phyloP scores from a whole-genome alignment of 345 rosid species.

The Gossypium anomalum region DNA sequence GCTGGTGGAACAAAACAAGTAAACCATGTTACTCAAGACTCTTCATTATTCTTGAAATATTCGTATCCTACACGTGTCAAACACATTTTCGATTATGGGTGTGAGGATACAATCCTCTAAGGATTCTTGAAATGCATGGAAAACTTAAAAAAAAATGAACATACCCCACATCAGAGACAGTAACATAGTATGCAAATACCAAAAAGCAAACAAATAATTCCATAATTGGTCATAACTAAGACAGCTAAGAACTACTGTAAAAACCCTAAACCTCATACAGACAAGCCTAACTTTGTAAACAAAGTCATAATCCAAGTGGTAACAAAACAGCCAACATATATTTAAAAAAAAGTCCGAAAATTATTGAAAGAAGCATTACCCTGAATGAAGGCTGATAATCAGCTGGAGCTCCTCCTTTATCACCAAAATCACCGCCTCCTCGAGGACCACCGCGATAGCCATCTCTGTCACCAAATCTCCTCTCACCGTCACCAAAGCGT shows the following conservation, averaged over 20 bases:
- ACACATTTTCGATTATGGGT: background rate
- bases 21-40: background rate
- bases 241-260: background rate
- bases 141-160: background rate
- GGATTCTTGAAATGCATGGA: background rate
- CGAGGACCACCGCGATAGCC: conserved; percentile 85
- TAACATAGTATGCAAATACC: no score
- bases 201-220: background rate
- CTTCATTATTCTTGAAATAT: background rate
- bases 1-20: background rate
- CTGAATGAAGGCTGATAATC: conserved; percentile 81
- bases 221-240: background rate
- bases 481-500: conserved; percentile 72
- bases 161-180: no score
- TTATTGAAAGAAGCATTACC: conserved; percentile 36
- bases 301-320: background rate
- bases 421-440: conserved; percentile 78
- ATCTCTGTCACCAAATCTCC: conserved; percentile 80
- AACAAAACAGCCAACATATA: background rate
- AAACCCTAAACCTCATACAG: background rate
- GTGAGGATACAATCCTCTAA: background rate
- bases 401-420: conserved; percentile 88
- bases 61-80: background rate
- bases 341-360: background rate
- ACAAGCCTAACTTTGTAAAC: background rate